phyloP scores from a whole-genome alignment of 306 rosid genomes.

The Medicago ruthenica region DNA sequence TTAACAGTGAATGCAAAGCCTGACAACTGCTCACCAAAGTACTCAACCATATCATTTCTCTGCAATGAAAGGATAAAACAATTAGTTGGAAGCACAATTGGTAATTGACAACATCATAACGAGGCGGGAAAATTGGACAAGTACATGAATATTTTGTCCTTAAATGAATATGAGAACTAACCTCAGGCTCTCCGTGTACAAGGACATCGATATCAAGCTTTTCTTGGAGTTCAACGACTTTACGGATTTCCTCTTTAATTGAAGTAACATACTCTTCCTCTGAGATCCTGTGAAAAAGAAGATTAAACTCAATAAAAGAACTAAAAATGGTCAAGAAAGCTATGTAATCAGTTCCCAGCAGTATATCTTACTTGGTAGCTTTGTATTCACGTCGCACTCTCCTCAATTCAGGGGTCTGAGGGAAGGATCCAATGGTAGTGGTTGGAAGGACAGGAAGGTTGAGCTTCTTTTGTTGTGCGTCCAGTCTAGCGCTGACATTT shows the following conservation, averaged over 20 bases:
- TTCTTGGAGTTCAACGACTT: constrained; percentile 84
- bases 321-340: constrained; percentile 19
- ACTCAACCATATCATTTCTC: constrained; percentile 95
- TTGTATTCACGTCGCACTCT: constrained; percentile 92
- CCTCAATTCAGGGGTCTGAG: constrained; percentile 83
- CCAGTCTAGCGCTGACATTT: constrained; percentile 79
- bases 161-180: constrained; percentile 46
- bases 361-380: constrained; percentile 71
- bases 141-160: background rate
- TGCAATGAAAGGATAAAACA: constrained; percentile 48
- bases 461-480: constrained; percentile 87
- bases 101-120: constrained; percentile 6
- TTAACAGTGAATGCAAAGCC: constrained; percentile 86
- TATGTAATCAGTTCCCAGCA: constrained; percentile 17
- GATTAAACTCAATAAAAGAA: constrained; percentile 24
- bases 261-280: constrained; percentile 77
- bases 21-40: constrained; percentile 88
- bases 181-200: constrained; percentile 96
- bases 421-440: constrained; percentile 93
- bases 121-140: background rate
- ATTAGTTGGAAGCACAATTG: constrained; percentile 33
- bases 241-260: constrained; percentile 75
- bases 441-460: constrained; percentile 92
- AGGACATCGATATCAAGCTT: constrained; percentile 87
- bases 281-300: constrained; percentile 60